Conservation (phyloP, 1,284 basidiomycete genomes). For the Schizophyllum amplum region DNA sequence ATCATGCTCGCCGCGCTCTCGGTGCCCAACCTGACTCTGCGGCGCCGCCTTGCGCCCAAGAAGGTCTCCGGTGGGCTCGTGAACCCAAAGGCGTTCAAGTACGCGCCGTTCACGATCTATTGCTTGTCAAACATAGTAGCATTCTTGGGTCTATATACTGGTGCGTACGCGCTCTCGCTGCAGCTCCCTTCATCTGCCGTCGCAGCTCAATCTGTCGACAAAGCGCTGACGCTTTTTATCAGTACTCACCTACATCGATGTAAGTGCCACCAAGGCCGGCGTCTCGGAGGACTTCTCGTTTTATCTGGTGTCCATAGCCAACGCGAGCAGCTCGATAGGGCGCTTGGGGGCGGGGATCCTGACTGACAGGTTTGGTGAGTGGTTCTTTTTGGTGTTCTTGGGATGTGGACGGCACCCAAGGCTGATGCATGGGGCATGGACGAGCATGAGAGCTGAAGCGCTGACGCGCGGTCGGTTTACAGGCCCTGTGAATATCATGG, state of each 20-base stretch:
- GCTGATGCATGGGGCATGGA: too few species aligned
- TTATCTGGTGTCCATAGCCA: slow-evolving; percentile 43
- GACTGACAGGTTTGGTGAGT: slow-evolving; percentile 31
- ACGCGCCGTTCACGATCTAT: slow-evolving; percentile 34
- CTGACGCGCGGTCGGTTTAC: background rate
- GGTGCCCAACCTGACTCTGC: slow-evolving; percentile 33
- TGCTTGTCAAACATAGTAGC: slow-evolving; percentile 32
- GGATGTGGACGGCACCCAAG: too few species aligned
- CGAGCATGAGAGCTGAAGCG: background rate
- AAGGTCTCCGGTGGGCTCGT: slow-evolving; percentile 40
- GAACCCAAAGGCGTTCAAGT: slow-evolving; percentile 41
- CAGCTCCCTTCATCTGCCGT: background rate
- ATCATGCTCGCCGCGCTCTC: slow-evolving; percentile 32
- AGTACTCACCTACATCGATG: slow-evolving; percentile 43
- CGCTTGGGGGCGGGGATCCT: slow-evolving; percentile 30
- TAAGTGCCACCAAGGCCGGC: slow-evolving; percentile 31
- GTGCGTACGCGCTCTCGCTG: slow-evolving; percentile 27
- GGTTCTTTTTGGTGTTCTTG: slow-evolving; percentile 11
- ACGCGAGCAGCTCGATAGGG: slow-evolving; percentile 35
- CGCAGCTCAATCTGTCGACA: background rate
- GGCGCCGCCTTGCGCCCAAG: slow-evolving; percentile 41
- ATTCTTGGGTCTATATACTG: slow-evolving; percentile 57
- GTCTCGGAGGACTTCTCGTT: slow-evolving; percentile 36
- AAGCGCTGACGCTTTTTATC: background rate
- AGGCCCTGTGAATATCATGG: slow-evolving; percentile 42